phyloP scores from a whole-genome alignment of 2,329 filamentous ascomycete species.

The Bipolaris sorokiniana region DNA sequence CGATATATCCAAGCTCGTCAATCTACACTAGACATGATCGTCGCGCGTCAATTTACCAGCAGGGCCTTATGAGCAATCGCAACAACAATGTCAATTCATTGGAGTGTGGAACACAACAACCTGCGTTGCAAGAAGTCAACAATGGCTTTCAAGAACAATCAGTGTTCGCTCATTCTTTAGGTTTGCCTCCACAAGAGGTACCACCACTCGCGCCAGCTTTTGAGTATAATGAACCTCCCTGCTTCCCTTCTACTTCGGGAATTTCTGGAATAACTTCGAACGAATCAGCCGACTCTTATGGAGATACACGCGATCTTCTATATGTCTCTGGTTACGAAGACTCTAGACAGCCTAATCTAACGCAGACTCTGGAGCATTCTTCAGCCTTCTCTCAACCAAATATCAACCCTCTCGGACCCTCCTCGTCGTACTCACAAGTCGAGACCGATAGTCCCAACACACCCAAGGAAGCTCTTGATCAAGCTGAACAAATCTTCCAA shows the following conservation, averaged over 20 bases:
- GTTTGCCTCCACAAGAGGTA: conserved; percentile 30
- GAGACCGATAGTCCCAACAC: conserved; percentile 22
- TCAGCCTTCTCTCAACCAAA: conserved; percentile 34
- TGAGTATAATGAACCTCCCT: conserved; percentile 22
- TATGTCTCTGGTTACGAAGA: conserved; percentile 25
- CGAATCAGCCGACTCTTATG: conserved; percentile 43
- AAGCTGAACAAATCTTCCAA: conserved; percentile 42
- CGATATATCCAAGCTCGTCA: conserved; percentile 41
- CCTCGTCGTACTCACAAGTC: conserved; percentile 38
- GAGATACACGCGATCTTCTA: conserved; percentile 44
- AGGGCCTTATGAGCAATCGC: conserved; percentile 25
- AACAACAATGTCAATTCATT: conserved; percentile 34
- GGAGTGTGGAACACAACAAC: too few species aligned
- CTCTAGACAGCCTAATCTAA: background rate
- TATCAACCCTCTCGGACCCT: conserved; percentile 21
- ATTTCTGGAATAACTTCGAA: conserved; percentile 34
- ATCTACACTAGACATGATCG: conserved; percentile 38
- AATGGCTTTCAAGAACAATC: conserved; percentile 7
- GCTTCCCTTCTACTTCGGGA: conserved; percentile 13
- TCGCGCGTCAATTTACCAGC: conserved; percentile 28
- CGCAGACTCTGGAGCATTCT: conserved; percentile 24
- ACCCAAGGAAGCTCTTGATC: conserved; percentile 36
- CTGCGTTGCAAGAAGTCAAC: background rate
- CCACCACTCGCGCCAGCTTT: conserved; percentile 40
- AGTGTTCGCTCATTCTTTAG: conserved; percentile 20